phyloP scores from a whole-genome alignment of 2,329 filamentous ascomycete species.

The Trichophyton rubrum region DNA sequence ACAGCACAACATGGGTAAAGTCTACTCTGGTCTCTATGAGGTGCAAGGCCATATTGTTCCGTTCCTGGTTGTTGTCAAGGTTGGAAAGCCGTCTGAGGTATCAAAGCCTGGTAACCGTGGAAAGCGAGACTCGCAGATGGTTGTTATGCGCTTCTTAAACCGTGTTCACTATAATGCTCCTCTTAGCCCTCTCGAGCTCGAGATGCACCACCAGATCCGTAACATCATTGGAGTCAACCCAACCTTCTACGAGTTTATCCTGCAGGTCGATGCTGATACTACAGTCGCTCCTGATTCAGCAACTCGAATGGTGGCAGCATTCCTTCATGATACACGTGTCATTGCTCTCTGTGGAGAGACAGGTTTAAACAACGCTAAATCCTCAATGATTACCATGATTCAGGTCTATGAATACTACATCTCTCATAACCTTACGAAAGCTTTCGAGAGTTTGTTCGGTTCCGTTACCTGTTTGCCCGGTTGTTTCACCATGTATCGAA shows the following conservation, averaged over 20 bases:
- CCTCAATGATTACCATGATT: conserved; percentile 95
- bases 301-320: conserved; percentile 81
- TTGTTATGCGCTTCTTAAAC: conserved; percentile 98
- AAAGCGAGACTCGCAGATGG: conserved; percentile 98
- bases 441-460: conserved; percentile 93
- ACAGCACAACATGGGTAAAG: conserved; percentile 98
- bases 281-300: conserved; percentile 81
- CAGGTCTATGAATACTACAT: conserved; percentile 99
- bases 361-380: conserved; percentile 79
- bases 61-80: conserved; percentile 92
- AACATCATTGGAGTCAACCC: conserved; percentile 99
- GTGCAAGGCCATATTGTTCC: conserved; percentile 96
- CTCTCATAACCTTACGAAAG: conserved; percentile 91
- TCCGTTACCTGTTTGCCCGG: conserved; percentile 95
- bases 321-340: conserved; percentile 82
- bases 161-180: conserved; percentile 93
- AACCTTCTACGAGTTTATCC: conserved; percentile 91
- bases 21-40: conserved; percentile 95
- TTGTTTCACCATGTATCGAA: conserved; percentile 98
- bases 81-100: conserved; percentile 73
- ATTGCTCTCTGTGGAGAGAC: conserved; percentile 94
- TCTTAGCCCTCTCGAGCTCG: conserved; percentile 92
- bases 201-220: conserved; percentile 96
- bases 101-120: conserved; percentile 80
- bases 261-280: conserved; percentile 96